Base-by-base conservation (phyloP, 2,329 filamentous ascomycete genomes). In the Aspergillus pseudoviridinutans region DNA sequence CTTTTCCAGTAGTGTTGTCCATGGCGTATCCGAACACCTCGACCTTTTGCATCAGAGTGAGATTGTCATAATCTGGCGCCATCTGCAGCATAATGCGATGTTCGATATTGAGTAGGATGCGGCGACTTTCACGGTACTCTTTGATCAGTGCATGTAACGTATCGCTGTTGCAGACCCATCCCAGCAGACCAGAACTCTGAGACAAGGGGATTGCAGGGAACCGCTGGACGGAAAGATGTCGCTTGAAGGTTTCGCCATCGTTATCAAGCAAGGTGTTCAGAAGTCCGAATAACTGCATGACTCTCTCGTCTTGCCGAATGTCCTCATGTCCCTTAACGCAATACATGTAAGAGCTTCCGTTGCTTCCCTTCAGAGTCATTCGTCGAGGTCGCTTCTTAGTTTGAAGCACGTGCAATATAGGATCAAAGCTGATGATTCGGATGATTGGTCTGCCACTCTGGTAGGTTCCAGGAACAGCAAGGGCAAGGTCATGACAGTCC, bases 11-110 rank as follows among this genome's bases (percentile, higher is more conserved):
- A 0, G 94, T 99, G 73, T 99, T 99, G 77, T 99, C 95, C 59
- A 99, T 87, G 4, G 94, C 95, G 73, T 99, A 99, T 32, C 94
- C 93, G 71, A 99, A 99, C 10, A 99, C 94, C 75, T 99, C 95
- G 0, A 99, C 95, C 78, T 99, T 99, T 73, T 99, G 95, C 94
- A 99, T 97, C 38, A 99, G 84, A 0, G 95, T 97, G 50, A 99
- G 86, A 68, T 96, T 97, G 71, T 99, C 94, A 70, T 97, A 99
- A 72, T 99, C 94, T 0, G 94, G 95, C 25, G 94, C 94, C 94
- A 99, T 99, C 74, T 99, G 95, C 56, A 99, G 81, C 94, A 99
- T 99, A 73, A 99, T 99, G 47, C 95, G 89, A 72, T 99, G 94
- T 78, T 99, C 94, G 63, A 99, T 99, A 71, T 99, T 99, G 64